phyloP scores from a whole-genome alignment of 768 basidiomycete species.

The Podaxis sp. region DNA sequence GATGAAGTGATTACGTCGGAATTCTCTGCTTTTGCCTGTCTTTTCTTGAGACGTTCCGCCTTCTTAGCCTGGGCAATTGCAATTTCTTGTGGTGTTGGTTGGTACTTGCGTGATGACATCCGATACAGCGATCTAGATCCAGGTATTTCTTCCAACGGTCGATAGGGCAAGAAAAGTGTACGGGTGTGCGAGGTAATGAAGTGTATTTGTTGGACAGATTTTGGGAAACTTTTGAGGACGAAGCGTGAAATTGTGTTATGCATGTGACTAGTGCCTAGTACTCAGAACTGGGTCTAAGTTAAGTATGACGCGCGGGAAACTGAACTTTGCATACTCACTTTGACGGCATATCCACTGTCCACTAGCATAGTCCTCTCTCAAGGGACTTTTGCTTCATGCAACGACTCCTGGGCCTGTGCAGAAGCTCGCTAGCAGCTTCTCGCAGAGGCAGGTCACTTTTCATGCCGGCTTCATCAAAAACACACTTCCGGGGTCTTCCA shows the following conservation, averaged over 20 bases:
- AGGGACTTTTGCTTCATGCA: slow-evolving; percentile 30
- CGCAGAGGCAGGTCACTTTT: slow-evolving; percentile 18
- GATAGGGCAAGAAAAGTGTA: not conserved
- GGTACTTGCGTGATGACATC: slow-evolving; percentile 3
- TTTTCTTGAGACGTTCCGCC: slow-evolving; percentile 15
- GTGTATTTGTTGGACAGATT: not conserved
- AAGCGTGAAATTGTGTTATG: not conserved
- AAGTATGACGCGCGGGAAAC: slow-evolving; percentile 6
- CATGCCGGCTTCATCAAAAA: slow-evolving; percentile 18
- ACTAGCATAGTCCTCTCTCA: not conserved
- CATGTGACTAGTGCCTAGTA: not conserved
- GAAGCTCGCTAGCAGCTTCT: slow-evolving; percentile 20
- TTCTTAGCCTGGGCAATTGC: slow-evolving; percentile 32
- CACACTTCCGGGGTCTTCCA: slow-evolving; percentile 12
- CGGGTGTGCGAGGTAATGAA: not conserved
- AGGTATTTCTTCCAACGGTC: not conserved
- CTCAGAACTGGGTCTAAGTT: not conserved
- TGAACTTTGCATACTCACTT: not conserved
- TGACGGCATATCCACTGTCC: not conserved
- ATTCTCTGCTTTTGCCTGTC: slow-evolving; percentile 20
- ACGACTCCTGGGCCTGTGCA: slow-evolving; percentile 29
- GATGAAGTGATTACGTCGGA: not conserved
- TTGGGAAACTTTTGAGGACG: not conserved
- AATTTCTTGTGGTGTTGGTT: slow-evolving; percentile 8
- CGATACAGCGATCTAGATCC: not conserved